Conservation (phyloP, 768 basidiomycete species). For the Lactarius psammicola region DNA sequence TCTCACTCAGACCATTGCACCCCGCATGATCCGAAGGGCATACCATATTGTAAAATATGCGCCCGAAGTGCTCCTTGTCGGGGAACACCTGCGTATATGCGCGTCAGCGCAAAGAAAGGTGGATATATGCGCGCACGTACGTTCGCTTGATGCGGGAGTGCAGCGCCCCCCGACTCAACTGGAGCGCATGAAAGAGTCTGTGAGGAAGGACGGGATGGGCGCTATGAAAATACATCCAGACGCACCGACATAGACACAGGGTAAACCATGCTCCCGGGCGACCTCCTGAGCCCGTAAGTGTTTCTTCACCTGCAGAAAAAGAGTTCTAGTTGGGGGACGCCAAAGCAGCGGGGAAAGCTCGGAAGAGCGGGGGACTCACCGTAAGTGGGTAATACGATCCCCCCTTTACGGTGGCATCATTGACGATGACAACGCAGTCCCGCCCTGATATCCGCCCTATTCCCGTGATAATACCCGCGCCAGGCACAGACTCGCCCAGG, state of each 20-base stretch:
- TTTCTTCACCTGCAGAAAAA: conserved; percentile 72
- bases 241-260: conserved; percentile 90
- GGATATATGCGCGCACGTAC: conserved; percentile 36
- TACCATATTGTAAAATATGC: conserved; percentile 98
- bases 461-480: conserved; percentile 89
- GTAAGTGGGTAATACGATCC: conserved; percentile 91
- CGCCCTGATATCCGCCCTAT: conserved; percentile 65
- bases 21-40: conserved; percentile 20
- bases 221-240: conserved; percentile 15
- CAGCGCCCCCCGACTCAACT: conserved; percentile 96
- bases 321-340: background rate
- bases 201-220: conserved; percentile 17
- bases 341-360: background rate
- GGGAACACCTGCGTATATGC: conserved; percentile 64
- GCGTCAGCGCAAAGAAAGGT: background rate
- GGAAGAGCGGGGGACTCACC: conserved; percentile 38
- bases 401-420: conserved; percentile 92
- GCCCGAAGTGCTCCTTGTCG: conserved; percentile 92
- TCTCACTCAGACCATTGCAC: conserved; percentile 4
- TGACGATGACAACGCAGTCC: conserved; percentile 89
- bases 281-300: conserved; percentile 93
- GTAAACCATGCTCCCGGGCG: conserved; percentile 84
- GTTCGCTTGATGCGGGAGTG: conserved; percentile 88
- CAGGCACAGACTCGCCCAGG: conserved; percentile 68
- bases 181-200: conserved; percentile 1